A percentile compares a stretch with the other conserved stretches of the same genome.
Conservation (phyloP, 306 rosid species). For the Corylus americana region DNA sequence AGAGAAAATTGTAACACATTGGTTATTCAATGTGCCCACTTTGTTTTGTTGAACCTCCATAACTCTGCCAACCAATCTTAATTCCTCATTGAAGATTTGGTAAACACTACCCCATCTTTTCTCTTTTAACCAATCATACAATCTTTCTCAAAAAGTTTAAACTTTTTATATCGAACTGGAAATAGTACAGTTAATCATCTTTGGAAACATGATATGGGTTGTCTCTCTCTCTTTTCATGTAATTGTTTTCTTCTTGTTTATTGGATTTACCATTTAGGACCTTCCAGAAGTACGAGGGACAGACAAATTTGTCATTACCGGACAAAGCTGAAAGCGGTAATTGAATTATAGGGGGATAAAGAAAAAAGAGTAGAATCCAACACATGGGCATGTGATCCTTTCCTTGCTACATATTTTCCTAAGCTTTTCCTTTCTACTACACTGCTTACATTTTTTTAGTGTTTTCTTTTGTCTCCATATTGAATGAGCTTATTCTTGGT, state of each 20-base stretch:
- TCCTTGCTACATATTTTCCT: constrained; percentile 3
- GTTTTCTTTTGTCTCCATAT: constrained; percentile 56
- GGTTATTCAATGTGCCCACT: constrained; percentile 14
- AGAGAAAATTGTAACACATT: neutral
- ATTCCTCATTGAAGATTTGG: constrained; percentile 19
- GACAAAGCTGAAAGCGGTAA: constrained; percentile 37
- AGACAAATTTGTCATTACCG: constrained; percentile 45
- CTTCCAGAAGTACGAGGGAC: constrained; percentile 55
- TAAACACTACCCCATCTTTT: constrained; percentile 4
- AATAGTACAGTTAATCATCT: constrained; percentile 32
- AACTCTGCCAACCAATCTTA: constrained; percentile 25
- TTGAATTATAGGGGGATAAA: constrained; percentile 22
- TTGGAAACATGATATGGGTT: constrained; percentile 28
- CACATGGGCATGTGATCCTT: constrained; percentile 38
- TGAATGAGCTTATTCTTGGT: constrained; percentile 36
- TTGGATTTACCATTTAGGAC: constrained; percentile 45
- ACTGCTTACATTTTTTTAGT: constrained; percentile 30
- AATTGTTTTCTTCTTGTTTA: constrained; percentile 37
- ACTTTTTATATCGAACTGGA: constrained; percentile 29
- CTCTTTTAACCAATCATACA: constrained; percentile 16
- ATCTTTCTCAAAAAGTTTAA: constrained; percentile 18
- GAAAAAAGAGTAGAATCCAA: constrained; percentile 20
- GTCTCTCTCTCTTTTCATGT: constrained; percentile 6
- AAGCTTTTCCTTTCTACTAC: constrained; percentile 18
- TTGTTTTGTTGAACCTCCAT: constrained; percentile 22